Evolutionary conservation across 192 early-diverging fungal genomes (phyloP).

Genomic region (Coemansia sp.): DNA sequence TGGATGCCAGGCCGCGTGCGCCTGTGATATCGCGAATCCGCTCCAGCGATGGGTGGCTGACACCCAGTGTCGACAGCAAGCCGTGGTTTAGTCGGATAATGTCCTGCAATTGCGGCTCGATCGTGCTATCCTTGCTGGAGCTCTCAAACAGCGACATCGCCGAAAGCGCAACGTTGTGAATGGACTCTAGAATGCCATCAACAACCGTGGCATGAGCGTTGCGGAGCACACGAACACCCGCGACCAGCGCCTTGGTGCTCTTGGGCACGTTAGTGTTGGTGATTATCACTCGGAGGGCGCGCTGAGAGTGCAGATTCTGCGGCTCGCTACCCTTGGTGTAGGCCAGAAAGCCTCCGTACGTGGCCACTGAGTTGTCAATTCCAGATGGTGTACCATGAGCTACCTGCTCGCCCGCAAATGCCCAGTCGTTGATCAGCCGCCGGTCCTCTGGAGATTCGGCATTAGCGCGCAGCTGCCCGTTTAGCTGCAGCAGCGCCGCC

Average conservation of each 20-base stretch:
- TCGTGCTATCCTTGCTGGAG: background rate
- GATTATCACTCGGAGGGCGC: constrained; percentile 71
- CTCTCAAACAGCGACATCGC: constrained; percentile 37
- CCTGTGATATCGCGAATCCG: constrained; percentile 64
- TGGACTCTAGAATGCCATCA: constrained; percentile 63
- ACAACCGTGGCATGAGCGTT: constrained; percentile 57
- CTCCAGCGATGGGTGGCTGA: constrained; percentile 81
- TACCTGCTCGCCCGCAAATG: constrained; percentile 87
- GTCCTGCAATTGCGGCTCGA: constrained; percentile 33
- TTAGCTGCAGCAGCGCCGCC: constrained; percentile 65
- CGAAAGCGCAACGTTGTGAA: constrained; percentile 55
- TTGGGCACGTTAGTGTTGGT: constrained; percentile 87
- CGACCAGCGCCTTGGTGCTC: constrained; percentile 83
- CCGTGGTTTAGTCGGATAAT: constrained; percentile 84
- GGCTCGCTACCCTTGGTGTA: constrained; percentile 62
- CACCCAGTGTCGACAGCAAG: constrained; percentile 71
- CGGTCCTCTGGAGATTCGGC: constrained; percentile 17
- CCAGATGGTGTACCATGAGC: constrained; percentile 95
- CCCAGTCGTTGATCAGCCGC: constrained; percentile 80
- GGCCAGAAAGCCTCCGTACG: constrained; percentile 78
- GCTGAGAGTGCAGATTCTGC: constrained; percentile 53
- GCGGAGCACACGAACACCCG: constrained; percentile 61
- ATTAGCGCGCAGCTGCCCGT: constrained; percentile 30
- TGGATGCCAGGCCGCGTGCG: constrained; percentile 63
- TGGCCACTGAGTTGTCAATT: constrained; percentile 87